Evolutionary conservation across 2,329 filamentous ascomycete species (phyloP).

Genomic region (Cladosporium sp.): DNA sequence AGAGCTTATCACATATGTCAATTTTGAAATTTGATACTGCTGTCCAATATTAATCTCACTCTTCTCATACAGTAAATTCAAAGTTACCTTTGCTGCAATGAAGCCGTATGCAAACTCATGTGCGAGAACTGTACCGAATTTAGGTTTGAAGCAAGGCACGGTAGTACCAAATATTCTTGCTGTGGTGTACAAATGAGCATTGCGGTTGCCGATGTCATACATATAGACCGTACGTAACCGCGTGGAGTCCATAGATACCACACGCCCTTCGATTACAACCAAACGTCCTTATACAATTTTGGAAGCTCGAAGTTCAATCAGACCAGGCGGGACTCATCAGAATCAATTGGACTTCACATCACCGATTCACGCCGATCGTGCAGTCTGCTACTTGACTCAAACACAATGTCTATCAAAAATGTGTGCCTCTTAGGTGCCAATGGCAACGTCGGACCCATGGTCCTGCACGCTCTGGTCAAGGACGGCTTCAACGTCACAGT

Average conservation of each 20-base stretch:
- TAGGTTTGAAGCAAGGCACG: neutral
- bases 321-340: neutral
- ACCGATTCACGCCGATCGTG: neutral
- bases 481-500: slow-evolving; percentile 56
- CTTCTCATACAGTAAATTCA: neutral
- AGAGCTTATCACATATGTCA: neutral
- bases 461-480: slow-evolving; percentile 43
- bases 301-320: neutral
- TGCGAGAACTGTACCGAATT: neutral
- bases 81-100: too few species aligned
- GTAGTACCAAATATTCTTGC: slow-evolving; percentile 8
- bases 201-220: neutral
- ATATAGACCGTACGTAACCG: slow-evolving; percentile 6
- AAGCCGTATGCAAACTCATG: neutral
- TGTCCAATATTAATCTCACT: neutral
- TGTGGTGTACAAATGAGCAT: slow-evolving; percentile 4
- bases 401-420: slow-evolving; percentile 33
- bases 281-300: neutral
- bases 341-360: neutral
- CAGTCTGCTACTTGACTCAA: neutral
- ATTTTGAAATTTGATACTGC: neutral
- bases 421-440: slow-evolving; percentile 47
- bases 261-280: neutral
- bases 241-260: neutral
- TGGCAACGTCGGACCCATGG: slow-evolving; percentile 46